Conservation (phyloP, 2,329 filamentous ascomycete species). For the Pestalotiopsis sp. region DNA sequence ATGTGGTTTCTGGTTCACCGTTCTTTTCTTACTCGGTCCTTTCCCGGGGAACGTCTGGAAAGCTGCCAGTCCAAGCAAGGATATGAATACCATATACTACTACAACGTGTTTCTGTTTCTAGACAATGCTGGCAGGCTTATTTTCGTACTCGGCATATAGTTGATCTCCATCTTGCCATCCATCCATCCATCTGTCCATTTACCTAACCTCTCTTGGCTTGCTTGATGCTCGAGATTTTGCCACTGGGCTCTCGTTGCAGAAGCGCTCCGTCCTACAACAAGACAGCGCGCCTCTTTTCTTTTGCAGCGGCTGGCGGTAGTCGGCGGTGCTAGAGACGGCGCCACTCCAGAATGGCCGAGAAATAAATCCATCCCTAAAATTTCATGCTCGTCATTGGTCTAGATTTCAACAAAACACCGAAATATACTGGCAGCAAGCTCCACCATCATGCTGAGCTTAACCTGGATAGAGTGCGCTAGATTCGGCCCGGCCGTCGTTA, state of each 20-base stretch:
- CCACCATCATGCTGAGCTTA: background rate
- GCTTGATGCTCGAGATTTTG: background rate
- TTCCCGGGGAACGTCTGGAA: background rate
- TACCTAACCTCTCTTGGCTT: background rate
- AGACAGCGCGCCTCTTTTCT: background rate
- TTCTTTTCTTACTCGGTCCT: background rate
- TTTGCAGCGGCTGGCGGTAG: background rate
- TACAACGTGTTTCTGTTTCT: background rate
- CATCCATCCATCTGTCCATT: background rate
- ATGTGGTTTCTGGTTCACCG: background rate
- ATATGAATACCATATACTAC: background rate
- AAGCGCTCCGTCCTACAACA: background rate
- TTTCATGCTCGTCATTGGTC: background rate
- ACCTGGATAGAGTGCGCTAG: slow-evolving; percentile 12
- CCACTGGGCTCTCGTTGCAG: background rate
- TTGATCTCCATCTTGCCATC: background rate
- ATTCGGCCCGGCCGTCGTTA: slow-evolving; percentile 21
- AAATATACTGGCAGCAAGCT: background rate
- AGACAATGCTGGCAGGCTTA: background rate
- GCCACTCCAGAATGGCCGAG: slow-evolving; percentile 2
- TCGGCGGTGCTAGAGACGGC: background rate
- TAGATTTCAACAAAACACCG: background rate
- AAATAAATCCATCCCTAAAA: background rate
- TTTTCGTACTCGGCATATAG: background rate
- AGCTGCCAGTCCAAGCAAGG: background rate